Evolutionary conservation across 2,329 filamentous ascomycete species (phyloP), one percentile per base, ranked within the genome.

Genomic region (Blastomyces parvus): DNA sequence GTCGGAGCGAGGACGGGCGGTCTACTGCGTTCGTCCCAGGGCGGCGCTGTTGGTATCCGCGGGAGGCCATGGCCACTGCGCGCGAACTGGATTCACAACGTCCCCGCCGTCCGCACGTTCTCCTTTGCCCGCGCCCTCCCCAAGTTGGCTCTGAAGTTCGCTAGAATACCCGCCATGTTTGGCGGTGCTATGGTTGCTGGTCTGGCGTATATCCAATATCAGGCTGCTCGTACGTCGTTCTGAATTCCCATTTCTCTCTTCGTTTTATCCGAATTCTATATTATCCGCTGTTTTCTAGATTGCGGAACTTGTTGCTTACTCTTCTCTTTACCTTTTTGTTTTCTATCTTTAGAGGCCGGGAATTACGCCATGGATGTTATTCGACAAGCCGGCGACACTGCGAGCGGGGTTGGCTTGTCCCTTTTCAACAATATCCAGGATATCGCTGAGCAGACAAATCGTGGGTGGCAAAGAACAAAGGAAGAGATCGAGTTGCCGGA

Each of bases 141-240:
- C 1, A 93, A 90, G 74, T 82, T 99, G 60, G 86, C 94, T n/a
- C 78, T 94, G 72, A 99, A 97, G 79, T 88, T 99, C 69, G 83
- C 87, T 44, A 86, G 91, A 63, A 81, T 96, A 62, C 94, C 94
- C 25, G 94, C 94, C 64, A 88, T 97, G 79, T 92, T 96, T 71
- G 94, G 93, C 52, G 91, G 91, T 52, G 84, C 92, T 57, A 90
- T 91, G 71, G 84, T 99, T 68, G 92, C 90, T 17, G 90, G 89
- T 2, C 79, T 95, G 64, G 91, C 91, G 33, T 99, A 96, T 83
- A 79, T 99, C 59, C 94, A 99, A 74, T 97, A 99, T 74, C 94
- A 99, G 77, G 93, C 94, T 66, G 86, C 88, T 63, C 89, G 89
- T 92, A 83, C 66, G 89, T 83, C 65, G 67, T 33, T 14, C 1